These are phyloP conservation scores for Scutellaria galericulata DNA, from an alignment of 257 asterid genomes.

Conservation along the genomic window DNA sequence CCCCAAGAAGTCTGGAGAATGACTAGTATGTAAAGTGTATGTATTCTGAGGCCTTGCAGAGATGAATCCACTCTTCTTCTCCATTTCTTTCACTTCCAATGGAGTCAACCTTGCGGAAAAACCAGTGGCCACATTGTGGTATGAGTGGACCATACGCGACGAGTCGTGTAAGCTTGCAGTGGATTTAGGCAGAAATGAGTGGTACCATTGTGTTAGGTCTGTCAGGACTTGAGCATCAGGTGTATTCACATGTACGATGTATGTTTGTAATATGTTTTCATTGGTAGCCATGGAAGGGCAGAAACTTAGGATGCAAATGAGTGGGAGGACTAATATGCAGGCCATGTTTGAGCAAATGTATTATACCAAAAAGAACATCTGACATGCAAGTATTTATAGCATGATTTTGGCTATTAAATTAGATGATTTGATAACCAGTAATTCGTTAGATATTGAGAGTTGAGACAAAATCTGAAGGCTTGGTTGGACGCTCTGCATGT, in stretches of 20 bases:
- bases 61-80: conserved; percentile 46
- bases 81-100: conserved; percentile 39
- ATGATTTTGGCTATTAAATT: no score
- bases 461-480: no score
- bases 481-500: no score
- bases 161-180: background rate
- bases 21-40: conserved; percentile 49
- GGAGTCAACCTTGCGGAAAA: conserved; percentile 48
- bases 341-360: conserved; percentile 25
- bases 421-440: no score
- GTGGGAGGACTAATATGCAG: conserved; percentile 15
- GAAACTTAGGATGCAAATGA: conserved; percentile 22
- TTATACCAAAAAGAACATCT: no score
- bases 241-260: conserved; percentile 44
- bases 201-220: conserved; percentile 36
- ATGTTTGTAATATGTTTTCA: conserved; percentile 37
- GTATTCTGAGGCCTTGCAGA: conserved; percentile 42
- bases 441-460: no score
- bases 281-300: conserved; percentile 23
- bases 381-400: no score
- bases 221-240: conserved; percentile 29
- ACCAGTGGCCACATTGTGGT: conserved; percentile 47
- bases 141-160: conserved; percentile 43
- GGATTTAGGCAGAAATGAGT: conserved; percentile 43
- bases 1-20: conserved; percentile 53